Evolutionary conservation across 768 basidiomycete genomes (phyloP).

Genomic region (Porpolomopsis calyptriformis): DNA sequence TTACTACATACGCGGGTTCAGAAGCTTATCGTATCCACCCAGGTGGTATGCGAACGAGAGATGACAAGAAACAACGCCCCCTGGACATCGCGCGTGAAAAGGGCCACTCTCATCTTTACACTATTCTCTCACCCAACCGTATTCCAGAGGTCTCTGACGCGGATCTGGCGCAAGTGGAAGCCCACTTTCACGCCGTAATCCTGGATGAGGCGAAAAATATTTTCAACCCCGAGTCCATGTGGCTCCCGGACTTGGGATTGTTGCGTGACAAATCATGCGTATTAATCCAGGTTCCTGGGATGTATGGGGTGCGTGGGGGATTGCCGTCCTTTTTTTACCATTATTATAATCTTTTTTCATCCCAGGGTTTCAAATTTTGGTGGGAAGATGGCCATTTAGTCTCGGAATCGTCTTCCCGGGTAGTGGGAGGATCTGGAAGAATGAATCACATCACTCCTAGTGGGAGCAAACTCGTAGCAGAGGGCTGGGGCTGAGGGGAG

Average conservation of each 20-base stretch:
- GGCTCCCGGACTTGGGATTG: not conserved
- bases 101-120: constrained; percentile 2
- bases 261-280: not conserved
- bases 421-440: constrained; percentile 2
- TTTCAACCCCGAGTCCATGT: constrained; percentile 3
- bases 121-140: not conserved
- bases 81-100: constrained; percentile 1
- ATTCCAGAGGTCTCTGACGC: constrained; percentile 1
- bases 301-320: not conserved
- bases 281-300: constrained; percentile 1
- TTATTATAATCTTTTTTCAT: not conserved
- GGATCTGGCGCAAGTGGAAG: not conserved
- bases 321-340: not conserved
- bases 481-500: constrained; percentile 3
- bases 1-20: not conserved
- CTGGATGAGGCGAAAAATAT: not conserved
- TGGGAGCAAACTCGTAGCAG: not conserved
- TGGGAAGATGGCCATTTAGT: constrained; percentile 3
- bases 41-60: constrained; percentile 1
- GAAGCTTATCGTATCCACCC: not conserved
- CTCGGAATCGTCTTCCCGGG: not conserved
- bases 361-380: constrained; percentile 5
- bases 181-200: constrained; percentile 2
- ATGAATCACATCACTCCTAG: constrained; percentile 5
- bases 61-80: constrained; percentile 3